Base-by-base conservation (phyloP, 176 grass and related monocot genomes). In the Juncus effusus region DNA sequence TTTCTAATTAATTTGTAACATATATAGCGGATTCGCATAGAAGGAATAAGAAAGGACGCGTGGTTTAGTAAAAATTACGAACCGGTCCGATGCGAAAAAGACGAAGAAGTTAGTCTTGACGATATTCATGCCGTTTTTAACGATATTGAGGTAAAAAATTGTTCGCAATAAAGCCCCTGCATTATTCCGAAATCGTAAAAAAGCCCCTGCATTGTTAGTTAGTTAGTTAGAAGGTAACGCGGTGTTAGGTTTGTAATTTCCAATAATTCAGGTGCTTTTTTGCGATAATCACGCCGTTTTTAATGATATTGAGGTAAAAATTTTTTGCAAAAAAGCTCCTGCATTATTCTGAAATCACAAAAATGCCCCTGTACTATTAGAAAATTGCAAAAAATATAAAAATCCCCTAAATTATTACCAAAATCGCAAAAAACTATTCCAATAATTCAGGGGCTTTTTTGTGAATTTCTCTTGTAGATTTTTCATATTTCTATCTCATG, bases 71-170 rank as follows among this genome's bases (percentile, higher is more conserved):
- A 66, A 65, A 87, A 86, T 60, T 93, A 93, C 76, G 75, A 86
- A 78, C 64, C 64, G 55, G 38, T 89, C 64, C 83, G 78, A 65
- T 51, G 7, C 14, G 80, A 69, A 59, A 76, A 84, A 64, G 88
- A 89, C 65, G 83, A 84, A 76, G 84, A 73, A 42, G 80, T 89
- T 68, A 78, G 78, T 70, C 83, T 99, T 42, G 94, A 99, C 73
- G 94, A 99, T 87, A 77, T 99, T 59, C 62, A 89, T 38, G 85
- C 88, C 73, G 85, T 80, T 84, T 99, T 93, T 76, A 85, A 93
- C 70, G 84, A 99, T 76, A 93, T 99, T 73, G 80, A 89, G 94
- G 94, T 99, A 47, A 8, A 47, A 8, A 45, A 72, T 67, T 63
- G 13, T 44, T 60, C 13, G 36, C 7, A 54, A 13, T 54, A 28